A percentile compares a stretch with the other conserved stretches of the same genome.
These are phyloP conservation scores for Venturia pyrina DNA, from an alignment of 2,329 filamentous ascomycete genomes.

Conservation along the genomic window DNA sequence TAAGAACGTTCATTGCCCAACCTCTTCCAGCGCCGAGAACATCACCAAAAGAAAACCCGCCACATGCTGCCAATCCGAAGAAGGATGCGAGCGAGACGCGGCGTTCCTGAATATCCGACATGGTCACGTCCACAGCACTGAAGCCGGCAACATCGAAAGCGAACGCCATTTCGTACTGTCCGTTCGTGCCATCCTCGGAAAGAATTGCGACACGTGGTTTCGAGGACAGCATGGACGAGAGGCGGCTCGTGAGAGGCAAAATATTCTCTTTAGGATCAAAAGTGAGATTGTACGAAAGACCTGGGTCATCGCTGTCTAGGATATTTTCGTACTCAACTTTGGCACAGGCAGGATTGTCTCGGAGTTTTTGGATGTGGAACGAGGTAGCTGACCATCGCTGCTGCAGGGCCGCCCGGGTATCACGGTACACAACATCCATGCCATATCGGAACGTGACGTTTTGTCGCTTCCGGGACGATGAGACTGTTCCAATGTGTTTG, in stretches of 20 bases:
- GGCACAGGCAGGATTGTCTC: conserved; percentile 81
- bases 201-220: conserved; percentile 81
- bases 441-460: conserved; percentile 66
- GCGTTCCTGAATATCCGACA: conserved; percentile 79
- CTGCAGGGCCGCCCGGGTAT: conserved; percentile 65
- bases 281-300: conserved; percentile 72
- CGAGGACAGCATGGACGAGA: conserved; percentile 50
- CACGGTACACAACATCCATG: conserved; percentile 56
- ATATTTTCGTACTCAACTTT: conserved; percentile 73
- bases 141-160: conserved; percentile 89
- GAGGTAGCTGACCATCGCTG: conserved; percentile 84
- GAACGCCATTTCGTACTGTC: conserved; percentile 95
- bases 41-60: conserved; percentile 92
- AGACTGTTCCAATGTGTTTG: conserved; percentile 72
- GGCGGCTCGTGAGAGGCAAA: conserved; percentile 54
- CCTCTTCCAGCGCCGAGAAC: conserved; percentile 91
- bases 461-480: conserved; percentile 52
- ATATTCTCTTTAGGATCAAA: conserved; percentile 72
- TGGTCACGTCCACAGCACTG: conserved; percentile 86
- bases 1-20: conserved; percentile 88
- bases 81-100: conserved; percentile 74
- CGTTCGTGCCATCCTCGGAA: conserved; percentile 91
- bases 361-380: conserved; percentile 78
- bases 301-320: conserved; percentile 64
- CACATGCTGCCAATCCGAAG: conserved; percentile 83